Conservation (phyloP, 108 stramenopile genomes). For the Fragilaria radians region DNA sequence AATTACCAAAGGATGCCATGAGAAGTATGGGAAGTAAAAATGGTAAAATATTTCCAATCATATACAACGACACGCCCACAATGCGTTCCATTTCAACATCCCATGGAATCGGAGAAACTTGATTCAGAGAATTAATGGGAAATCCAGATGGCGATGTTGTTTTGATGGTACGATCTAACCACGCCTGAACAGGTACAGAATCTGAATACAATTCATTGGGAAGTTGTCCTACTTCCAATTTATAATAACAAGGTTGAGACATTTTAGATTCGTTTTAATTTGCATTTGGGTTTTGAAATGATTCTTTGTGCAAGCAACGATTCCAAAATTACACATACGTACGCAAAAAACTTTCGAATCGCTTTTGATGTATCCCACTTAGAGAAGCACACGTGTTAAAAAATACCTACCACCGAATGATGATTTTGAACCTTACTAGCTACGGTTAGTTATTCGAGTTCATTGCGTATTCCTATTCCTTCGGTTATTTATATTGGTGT, state of each 20-base stretch:
- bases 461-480: too few relatives aligned
- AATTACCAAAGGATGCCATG: slow-evolving; percentile 8
- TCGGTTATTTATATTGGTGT: too few relatives aligned
- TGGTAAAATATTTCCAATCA: slow-evolving; percentile 54
- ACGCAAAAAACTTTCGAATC: too few relatives aligned
- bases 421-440: too few relatives aligned
- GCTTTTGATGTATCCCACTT: too few relatives aligned
- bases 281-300: not conserved
- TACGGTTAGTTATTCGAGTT: too few relatives aligned
- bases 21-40: slow-evolving; percentile 27
- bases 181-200: slow-evolving; percentile 30
- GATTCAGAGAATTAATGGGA: slow-evolving; percentile 28
- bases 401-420: too few relatives aligned
- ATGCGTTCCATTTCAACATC: slow-evolving; percentile 55
- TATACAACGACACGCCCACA: slow-evolving; percentile 45
- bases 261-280: not conserved
- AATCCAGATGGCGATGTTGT: slow-evolving; percentile 25
- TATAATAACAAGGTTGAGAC: slow-evolving; percentile 27
- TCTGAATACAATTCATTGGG: slow-evolving; percentile 43
- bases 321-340: too few relatives aligned
- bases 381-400: too few relatives aligned
- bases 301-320: too few relatives aligned
- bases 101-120: slow-evolving; percentile 16
- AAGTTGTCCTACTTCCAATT: slow-evolving; percentile 36
- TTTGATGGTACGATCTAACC: slow-evolving; percentile 25